Conservation (phyloP, 2,329 filamentous ascomycete genomes). For the Aciculosporium take region DNA sequence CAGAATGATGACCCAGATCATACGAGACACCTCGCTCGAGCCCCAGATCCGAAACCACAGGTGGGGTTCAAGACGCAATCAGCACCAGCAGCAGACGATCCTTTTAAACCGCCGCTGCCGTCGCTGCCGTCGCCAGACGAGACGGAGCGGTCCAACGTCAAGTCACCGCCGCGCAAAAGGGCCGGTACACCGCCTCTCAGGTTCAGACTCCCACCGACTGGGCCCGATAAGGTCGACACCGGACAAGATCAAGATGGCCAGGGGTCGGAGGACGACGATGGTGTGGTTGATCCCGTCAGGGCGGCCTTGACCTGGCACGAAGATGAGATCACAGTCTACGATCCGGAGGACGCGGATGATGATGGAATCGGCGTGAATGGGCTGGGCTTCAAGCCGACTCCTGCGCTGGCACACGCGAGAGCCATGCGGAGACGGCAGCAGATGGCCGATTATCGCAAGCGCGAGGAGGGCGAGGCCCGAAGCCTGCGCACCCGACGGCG, state of each 20-base stretch:
- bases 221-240: constrained; percentile 6
- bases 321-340: constrained; percentile 53
- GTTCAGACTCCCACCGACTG: constrained; percentile 12
- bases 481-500: constrained; percentile 39
- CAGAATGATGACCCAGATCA: not conserved
- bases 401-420: constrained; percentile 44
- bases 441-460: constrained; percentile 45
- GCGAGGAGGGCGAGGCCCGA: constrained; percentile 47
- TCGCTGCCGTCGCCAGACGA: not conserved
- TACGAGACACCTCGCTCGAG: not conserved
- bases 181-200: constrained; percentile 26
- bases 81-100: not conserved
- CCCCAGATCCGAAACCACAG: not conserved
- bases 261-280: constrained; percentile 17
- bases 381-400: constrained; percentile 51
- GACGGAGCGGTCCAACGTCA: constrained; percentile 7
- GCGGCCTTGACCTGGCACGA: constrained; percentile 53
- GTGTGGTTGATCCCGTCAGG: constrained; percentile 37
- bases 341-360: constrained; percentile 50
- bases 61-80: not conserved
- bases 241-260: not conserved
- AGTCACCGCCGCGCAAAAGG: constrained; percentile 20
- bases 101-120: not conserved
- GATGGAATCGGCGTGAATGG: constrained; percentile 55
- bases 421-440: constrained; percentile 44